phyloP scores from a whole-genome alignment of 805 yeast genomes.

The Starmerella stigmatis region DNA sequence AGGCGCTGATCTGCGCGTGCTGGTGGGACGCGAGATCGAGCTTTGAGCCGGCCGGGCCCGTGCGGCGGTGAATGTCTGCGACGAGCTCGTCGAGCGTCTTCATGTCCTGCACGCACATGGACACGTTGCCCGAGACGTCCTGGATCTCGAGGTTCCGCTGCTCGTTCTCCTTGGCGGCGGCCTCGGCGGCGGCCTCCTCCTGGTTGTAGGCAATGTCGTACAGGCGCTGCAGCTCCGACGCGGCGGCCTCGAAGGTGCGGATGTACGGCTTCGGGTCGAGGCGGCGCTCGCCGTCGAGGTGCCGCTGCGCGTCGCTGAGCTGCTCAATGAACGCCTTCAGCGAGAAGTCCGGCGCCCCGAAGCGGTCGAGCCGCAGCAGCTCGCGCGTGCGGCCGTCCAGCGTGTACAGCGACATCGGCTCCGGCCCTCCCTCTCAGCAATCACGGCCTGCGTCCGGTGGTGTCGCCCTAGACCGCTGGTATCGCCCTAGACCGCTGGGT shows the following conservation, averaged over 20 bases:
- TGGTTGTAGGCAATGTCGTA: slow-evolving; percentile 44
- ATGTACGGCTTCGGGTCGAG: slow-evolving; percentile 92
- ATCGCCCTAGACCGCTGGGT: too few relatives aligned
- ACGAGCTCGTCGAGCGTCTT: slow-evolving; percentile 30
- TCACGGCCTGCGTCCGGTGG: background rate
- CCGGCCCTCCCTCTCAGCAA: background rate
- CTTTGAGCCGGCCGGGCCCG: slow-evolving; percentile 27
- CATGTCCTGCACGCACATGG: slow-evolving; percentile 29
- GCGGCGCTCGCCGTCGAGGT: slow-evolving; percentile 26
- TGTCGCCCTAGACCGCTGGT: background rate
- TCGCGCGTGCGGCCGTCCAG: slow-evolving; percentile 29
- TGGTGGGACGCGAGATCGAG: slow-evolving; percentile 42
- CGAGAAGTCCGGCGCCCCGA: slow-evolving; percentile 36
- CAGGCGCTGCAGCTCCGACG: slow-evolving; percentile 57
- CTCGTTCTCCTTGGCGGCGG: slow-evolving; percentile 51
- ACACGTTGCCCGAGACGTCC: slow-evolving; percentile 41
- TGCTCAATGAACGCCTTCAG: slow-evolving; percentile 74
- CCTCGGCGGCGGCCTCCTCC: slow-evolving; percentile 43
- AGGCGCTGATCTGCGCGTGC: slow-evolving; percentile 60
- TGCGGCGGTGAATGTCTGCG: slow-evolving; percentile 27
- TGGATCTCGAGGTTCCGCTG: slow-evolving; percentile 60
- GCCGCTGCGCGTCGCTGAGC: slow-evolving; percentile 56
- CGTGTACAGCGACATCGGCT: slow-evolving; percentile 26
- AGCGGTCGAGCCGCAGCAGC: slow-evolving; percentile 28
- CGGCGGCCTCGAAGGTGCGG: slow-evolving; percentile 79